phyloP scores from a whole-genome alignment of 2,329 filamentous ascomycete species.

The Cladophialophora chaetospira region DNA sequence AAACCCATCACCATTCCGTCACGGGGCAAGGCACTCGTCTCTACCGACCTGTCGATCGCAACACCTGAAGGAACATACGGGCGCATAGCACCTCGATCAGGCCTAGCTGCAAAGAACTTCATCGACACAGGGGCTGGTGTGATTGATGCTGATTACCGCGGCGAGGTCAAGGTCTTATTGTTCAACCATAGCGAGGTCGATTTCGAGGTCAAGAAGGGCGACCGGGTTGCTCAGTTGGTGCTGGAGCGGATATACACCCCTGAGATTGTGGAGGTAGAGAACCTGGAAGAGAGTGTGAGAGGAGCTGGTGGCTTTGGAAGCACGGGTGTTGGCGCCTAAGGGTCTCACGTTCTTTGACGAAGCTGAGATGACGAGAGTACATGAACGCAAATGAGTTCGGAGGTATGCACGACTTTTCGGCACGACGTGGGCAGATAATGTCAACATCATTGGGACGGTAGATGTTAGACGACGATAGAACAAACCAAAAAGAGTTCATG shows the following conservation, averaged over 20 bases:
- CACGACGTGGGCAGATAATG: no score
- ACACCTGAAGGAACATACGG: slow-evolving; percentile 89
- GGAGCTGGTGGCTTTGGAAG: slow-evolving; percentile 91
- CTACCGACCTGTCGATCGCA: slow-evolving; percentile 88
- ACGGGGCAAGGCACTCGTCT: slow-evolving; percentile 80
- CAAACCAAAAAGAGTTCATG: no score
- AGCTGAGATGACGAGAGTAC: no score
- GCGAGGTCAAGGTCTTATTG: slow-evolving; percentile 88
- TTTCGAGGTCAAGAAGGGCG: slow-evolving; percentile 79
- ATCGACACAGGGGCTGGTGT: slow-evolving; percentile 96
- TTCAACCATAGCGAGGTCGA: slow-evolving; percentile 88
- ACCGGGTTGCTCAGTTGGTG: slow-evolving; percentile 90
- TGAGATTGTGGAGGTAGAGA: slow-evolving; percentile 82
- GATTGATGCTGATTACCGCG: slow-evolving; percentile 96
- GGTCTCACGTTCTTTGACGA: no score
- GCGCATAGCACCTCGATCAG: slow-evolving; percentile 85
- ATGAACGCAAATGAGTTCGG: no score
- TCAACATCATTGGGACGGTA: no score
- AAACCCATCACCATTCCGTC: slow-evolving; percentile 74
- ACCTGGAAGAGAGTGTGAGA: slow-evolving; percentile 86
- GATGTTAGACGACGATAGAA: no score
- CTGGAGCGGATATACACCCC: slow-evolving; percentile 94
- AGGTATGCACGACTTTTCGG: no score
- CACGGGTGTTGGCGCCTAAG: slow-evolving; percentile 62
- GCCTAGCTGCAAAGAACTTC: slow-evolving; percentile 88